Base-by-base conservation (phyloP, 768 basidiomycete species). In the Collybia nuda region DNA sequence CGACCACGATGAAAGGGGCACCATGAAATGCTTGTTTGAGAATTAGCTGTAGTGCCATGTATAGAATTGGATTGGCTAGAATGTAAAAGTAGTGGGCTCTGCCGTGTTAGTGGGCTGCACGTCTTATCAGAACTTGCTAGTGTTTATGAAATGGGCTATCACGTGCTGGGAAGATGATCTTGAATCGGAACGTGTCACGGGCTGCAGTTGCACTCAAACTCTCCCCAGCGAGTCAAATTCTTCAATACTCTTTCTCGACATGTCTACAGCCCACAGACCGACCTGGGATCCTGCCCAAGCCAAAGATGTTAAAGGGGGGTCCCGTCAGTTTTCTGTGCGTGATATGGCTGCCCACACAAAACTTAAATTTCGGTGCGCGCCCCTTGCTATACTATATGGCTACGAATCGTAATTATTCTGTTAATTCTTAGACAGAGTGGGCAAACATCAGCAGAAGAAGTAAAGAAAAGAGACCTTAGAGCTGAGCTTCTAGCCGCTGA, bases 241-340 rank as follows among this genome's bases (percentile, higher is more conserved):
- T 23, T 18, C 14, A 19, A 9, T 9, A 23, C 40, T 8, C 3
- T 19, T 29, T 43, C 49, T 22, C 51, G 56, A 56, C 51, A 91
- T 92, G 90, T 93, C 91, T 47, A 93, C 90, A 74, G 90, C 90
- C 3, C 92, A 94, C 67, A 84, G 92, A 72, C 92, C 92, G 60
- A 95, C 92, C 82, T 98, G 95, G 95, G 91, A 95, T 57, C 96
- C 96, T 1, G 94, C 95, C 0, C 91, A 95, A 69, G 96, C 91
- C 28, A 84, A 85, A 60, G 93, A 97, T 70, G 86, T 93, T 54
- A 93, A 91, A 66, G 89, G 90, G 3, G 93, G 92, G 51, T 94
- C 93, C 45, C 84, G 92, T 51, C 93, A 96, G 63, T 93, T 86
- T 73, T 96, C 93, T 4, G 88, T 91, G 62, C 83, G 90, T 54